Base-by-base conservation (phyloP, 2,329 filamentous ascomycete genomes). In the Ophiocordyceps polyrhachis-furcata region DNA sequence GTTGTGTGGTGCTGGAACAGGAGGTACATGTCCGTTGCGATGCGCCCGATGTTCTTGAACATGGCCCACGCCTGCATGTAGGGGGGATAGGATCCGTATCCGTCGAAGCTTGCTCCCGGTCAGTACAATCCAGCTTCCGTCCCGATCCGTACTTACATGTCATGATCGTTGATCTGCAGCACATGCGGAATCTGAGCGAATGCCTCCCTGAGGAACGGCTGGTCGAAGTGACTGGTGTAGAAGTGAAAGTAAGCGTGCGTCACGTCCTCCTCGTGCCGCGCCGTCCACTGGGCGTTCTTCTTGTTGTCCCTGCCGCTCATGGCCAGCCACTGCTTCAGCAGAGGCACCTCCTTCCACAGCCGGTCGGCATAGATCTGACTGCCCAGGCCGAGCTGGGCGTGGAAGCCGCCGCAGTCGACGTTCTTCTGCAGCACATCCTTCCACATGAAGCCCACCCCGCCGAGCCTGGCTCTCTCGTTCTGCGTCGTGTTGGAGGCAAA, bases 1-100 rank as follows among this genome's bases (percentile, higher is more conserved):
- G 89, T 96, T 0, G 91, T 96, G 61, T 98, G 91, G 57, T 98
- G 91, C 58, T 98, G 91, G 70, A 98, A 98, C 8, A 98, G 74
- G 32, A 98, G 72, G 58, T 96, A 98, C 88, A 95, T 95, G 53
- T 96, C 87, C 45, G 93, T 88, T 20, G 87, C 91, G 49, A 98
- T 81, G 35, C 91, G 79, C 21, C 91, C 91, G 56, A 96, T 93
- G 58, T 96, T 96, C 65, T 93, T 95, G 70, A 98, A 96, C 66
- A 96, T 87, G 51, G 93, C 82, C 17, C 87, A 95, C 52, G 84
- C 84, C 58, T 98, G 91, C 89, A 98, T 96, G 59, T 96, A 93
- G 49, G 94, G 87, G 0, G 91, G 91, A 56, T 96, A 98, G 1
- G 87, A 94, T 28, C 91, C 91, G 54, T 91, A 98, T 23, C 91